These are phyloP conservation scores for Canavalia ensiformis DNA, from an alignment of 306 rosid species.

Conservation along the genomic window DNA sequence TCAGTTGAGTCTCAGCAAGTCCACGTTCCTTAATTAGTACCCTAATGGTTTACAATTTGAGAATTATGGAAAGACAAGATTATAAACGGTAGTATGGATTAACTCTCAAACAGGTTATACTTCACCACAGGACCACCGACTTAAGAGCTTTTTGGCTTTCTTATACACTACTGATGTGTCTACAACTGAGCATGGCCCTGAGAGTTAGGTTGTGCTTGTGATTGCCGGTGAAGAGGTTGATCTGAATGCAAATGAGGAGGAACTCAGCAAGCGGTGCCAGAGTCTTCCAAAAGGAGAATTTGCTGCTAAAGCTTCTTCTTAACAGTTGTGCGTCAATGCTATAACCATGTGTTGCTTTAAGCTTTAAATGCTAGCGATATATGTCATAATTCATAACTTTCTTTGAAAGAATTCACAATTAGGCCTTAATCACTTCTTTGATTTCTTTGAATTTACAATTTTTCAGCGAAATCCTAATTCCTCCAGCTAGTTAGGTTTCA, in stretches of 20 bases:
- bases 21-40: too few species aligned
- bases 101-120: constrained; percentile 1
- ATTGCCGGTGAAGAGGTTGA: constrained; percentile 80
- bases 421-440: not conserved
- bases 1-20: too few species aligned
- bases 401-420: not conserved
- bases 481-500: constrained; percentile 5
- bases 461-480: not conserved
- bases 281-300: constrained; percentile 89
- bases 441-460: constrained; percentile 6
- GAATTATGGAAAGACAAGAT: not conserved
- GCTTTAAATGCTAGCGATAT: not conserved
- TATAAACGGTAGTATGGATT: not conserved
- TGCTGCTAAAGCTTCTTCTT: constrained; percentile 69
- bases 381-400: not conserved
- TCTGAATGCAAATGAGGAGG: constrained; percentile 73
- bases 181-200: constrained; percentile 86
- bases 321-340: not conserved
- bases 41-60: too few species aligned
- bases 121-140: not conserved
- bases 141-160: constrained; percentile 14
- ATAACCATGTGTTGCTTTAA: not conserved
- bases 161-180: constrained; percentile 18
- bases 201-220: constrained; percentile 95
- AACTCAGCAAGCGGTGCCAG: constrained; percentile 74